Conservation (phyloP, 768 basidiomycete species). For the Podaxis mareebaensis region DNA sequence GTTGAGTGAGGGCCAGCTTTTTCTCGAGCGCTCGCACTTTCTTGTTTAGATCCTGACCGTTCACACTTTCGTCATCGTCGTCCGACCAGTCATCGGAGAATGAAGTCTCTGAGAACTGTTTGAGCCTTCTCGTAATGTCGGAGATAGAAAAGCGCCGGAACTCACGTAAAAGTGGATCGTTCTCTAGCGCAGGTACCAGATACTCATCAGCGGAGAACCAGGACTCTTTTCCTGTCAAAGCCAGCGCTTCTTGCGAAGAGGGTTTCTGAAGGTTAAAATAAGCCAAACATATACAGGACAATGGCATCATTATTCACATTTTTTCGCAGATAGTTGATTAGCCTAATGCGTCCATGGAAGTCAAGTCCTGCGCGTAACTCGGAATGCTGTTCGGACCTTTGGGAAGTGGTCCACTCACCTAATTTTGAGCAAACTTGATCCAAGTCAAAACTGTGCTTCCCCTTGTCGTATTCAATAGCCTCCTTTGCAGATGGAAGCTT, state of each 20-base stretch:
- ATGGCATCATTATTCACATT: constrained; percentile 42
- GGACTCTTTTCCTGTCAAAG: constrained; percentile 55
- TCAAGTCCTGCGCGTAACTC: constrained; percentile 58
- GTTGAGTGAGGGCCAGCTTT: constrained; percentile 58
- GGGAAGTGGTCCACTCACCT: constrained; percentile 43
- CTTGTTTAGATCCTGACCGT: constrained; percentile 32
- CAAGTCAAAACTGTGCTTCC: constrained; percentile 63
- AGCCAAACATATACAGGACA: constrained; percentile 12
- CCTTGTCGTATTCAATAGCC: constrained; percentile 63
- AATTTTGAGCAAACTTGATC: constrained; percentile 48
- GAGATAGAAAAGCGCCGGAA: constrained; percentile 16
- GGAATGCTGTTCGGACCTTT: constrained; percentile 4
- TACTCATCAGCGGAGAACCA: constrained; percentile 78
- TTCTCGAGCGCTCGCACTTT: constrained; percentile 61
- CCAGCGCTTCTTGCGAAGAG: constrained; percentile 41
- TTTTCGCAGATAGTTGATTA: constrained; percentile 87
- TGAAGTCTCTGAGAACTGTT: constrained; percentile 51
- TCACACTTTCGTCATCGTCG: constrained; percentile 59
- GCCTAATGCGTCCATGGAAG: constrained; percentile 73
- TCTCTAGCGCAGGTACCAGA: constrained; percentile 77
- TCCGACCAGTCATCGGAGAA: constrained; percentile 72
- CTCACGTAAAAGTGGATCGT: constrained; percentile 90
- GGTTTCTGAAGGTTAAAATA: constrained; percentile 46
- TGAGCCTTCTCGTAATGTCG: constrained; percentile 3
- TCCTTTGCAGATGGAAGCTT: constrained; percentile 58